A percentile compares a stretch with the other conserved stretches of the same genome.
Evolutionary conservation across 306 rosid genomes (phyloP).

Genomic region (Trichosanthes cucumerina): DNA sequence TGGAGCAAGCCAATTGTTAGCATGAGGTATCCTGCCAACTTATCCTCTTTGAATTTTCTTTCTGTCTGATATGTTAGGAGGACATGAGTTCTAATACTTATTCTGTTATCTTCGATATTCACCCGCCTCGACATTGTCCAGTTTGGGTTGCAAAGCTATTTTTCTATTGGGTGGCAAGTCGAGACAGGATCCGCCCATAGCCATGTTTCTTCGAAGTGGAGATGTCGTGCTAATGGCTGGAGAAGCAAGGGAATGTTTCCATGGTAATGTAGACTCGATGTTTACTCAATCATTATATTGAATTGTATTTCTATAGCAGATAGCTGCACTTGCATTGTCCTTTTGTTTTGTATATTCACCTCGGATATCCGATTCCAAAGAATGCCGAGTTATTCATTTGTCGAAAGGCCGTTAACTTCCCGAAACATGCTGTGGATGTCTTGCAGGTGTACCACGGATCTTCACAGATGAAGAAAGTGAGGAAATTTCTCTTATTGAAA

Average conservation of each 20-base stretch:
- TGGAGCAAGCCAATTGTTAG: slow-evolving; percentile 89
- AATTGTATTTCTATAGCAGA: not conserved
- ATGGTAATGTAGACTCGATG: slow-evolving; percentile 35
- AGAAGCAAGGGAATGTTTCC: slow-evolving; percentile 87
- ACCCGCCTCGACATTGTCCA: not conserved
- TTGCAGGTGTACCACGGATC: slow-evolving; percentile 86
- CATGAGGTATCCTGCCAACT: slow-evolving; percentile 46
- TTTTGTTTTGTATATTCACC: not conserved
- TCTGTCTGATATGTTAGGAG: not conserved
- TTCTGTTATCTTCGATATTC: not conserved
- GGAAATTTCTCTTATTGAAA: slow-evolving; percentile 49
- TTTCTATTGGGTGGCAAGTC: slow-evolving; percentile 87
- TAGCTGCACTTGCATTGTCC: not conserved
- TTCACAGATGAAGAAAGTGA: slow-evolving; percentile 62
- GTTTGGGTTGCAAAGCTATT: slow-evolving; percentile 96
- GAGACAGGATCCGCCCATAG: slow-evolving; percentile 65
- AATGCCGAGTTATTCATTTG: not conserved
- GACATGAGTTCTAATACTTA: no score
- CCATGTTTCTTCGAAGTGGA: slow-evolving; percentile 95
- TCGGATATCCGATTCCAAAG: not conserved
- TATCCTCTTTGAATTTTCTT: not conserved
- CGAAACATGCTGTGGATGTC: not conserved
- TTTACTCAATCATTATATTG: not conserved
- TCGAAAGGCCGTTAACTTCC: not conserved
- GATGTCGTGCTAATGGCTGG: slow-evolving; percentile 96